Conservation (phyloP, 2,329 filamentous ascomycete species). For the Xylariaceae sp. region DNA sequence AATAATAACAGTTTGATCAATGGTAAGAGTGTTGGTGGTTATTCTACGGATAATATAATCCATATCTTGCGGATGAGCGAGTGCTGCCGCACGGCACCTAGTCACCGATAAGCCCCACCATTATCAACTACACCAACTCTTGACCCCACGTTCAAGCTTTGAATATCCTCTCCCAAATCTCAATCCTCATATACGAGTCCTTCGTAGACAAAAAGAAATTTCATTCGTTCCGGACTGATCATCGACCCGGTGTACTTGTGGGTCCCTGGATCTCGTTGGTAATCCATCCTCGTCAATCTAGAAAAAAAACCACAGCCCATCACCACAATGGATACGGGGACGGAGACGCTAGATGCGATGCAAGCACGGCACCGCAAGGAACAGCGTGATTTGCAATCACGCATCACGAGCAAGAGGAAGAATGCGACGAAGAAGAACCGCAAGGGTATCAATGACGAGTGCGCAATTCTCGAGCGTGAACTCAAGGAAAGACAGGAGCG, state of each 20-base stretch:
- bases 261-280: background rate
- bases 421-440: constrained; percentile 83
- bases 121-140: background rate
- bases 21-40: too few species aligned
- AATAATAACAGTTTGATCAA: too few species aligned
- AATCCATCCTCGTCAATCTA: background rate
- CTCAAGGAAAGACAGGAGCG: constrained; percentile 63
- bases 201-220: background rate
- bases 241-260: background rate
- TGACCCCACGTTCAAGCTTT: background rate
- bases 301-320: background rate
- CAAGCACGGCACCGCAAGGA: constrained; percentile 83
- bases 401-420: constrained; percentile 94
- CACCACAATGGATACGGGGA: background rate
- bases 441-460: constrained; percentile 73
- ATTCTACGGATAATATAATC: too few species aligned
- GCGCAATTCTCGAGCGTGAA: constrained; percentile 64
- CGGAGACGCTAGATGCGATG: constrained; percentile 67
- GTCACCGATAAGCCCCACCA: constrained; percentile 4
- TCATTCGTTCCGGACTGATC: background rate
- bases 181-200: too few species aligned
- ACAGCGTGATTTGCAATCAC: constrained; percentile 77
- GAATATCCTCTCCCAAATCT: background rate
- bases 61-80: background rate
- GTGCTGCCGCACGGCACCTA: background rate